phyloP scores from a whole-genome alignment of 176 grass and related monocot genomes.

The Lolium multiflorum region DNA sequence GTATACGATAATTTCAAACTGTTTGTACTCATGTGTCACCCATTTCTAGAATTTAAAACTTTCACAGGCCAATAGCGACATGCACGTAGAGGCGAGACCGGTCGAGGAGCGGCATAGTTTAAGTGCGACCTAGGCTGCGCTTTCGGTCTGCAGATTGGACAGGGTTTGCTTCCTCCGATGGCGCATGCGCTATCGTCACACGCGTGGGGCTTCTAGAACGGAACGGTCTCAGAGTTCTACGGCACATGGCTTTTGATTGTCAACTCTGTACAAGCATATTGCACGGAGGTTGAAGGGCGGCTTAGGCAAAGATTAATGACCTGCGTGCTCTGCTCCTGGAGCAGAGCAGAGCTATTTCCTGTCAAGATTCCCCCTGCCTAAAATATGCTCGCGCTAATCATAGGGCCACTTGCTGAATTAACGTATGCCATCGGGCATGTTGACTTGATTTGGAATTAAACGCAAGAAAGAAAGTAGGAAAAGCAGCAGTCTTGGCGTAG shows the following conservation, averaged over 20 bases:
- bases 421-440: background rate
- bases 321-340: background rate
- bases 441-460: conserved; percentile 29
- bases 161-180: background rate
- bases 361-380: conserved; percentile 31
- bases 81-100: no score
- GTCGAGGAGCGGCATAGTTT: conserved; percentile 23
- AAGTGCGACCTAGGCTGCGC: background rate
- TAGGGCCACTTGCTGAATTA: background rate
- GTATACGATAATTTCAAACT: background rate
- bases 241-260: conserved; percentile 33
- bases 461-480: background rate
- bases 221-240: background rate
- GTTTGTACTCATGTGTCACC: background rate
- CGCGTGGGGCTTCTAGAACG: conserved; percentile 44
- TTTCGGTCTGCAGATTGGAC: background rate
- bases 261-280: conserved; percentile 17
- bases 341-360: conserved; percentile 2
- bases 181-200: conserved; percentile 47
- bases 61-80: background rate
- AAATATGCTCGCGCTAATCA: background rate
- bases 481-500: conserved; percentile 9
- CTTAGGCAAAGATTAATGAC: background rate
- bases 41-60: background rate
- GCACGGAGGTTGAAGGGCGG: conserved; percentile 29